Evolutionary conservation across 1,284 basidiomycete genomes (phyloP), one percentile per base, ranked within the genome.

Genomic region (Marasmius fiardii): DNA sequence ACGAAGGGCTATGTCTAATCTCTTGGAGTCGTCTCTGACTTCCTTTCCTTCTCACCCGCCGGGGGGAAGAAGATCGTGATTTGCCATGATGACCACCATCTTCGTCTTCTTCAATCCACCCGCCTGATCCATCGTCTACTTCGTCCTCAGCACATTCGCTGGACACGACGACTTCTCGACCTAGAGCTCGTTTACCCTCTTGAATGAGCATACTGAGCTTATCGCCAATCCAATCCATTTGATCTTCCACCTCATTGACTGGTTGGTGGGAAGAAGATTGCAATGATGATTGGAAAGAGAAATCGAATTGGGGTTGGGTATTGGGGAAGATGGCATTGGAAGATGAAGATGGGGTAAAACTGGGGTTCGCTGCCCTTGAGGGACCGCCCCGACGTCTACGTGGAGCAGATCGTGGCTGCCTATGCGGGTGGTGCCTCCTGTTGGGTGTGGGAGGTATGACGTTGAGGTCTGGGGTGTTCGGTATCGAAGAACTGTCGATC

Each of bases 221-320:
- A 59, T 79, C 83, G 8, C 85, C 83, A 57, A 91, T 86, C 85
- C 85, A 88, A 59, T 88, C 85, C 83, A 91, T 89, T 75, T 89
- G 74, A 37, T 80, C 76, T 33, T 80, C 78, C 3, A 10, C 31
- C 48, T 51, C 48, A 7, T 26, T n/a, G 52, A 8, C 11, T 20
- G 16, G 18, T 28, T 33, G 24, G 4, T 20, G 3, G 23, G 51
- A 49, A 31, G 47, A 33, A 11, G 51, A 39, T 6, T 41, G 18
- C 62, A n/a, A 35, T 50, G 45, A n/a, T 44, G 34, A 41, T 4
- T 59, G 24, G 50, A 34, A 31, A 52, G 60, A 21, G 57, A 75
- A 76, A 60, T 78, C 71, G 55, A 69, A 71, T 48, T 77, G 74
- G 5, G 74, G 71, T 52, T 65, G 66, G 5, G 66, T 58, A 33